Conservation (phyloP, 768 basidiomycete genomes). For the Dioszegia aurantiaca region DNA sequence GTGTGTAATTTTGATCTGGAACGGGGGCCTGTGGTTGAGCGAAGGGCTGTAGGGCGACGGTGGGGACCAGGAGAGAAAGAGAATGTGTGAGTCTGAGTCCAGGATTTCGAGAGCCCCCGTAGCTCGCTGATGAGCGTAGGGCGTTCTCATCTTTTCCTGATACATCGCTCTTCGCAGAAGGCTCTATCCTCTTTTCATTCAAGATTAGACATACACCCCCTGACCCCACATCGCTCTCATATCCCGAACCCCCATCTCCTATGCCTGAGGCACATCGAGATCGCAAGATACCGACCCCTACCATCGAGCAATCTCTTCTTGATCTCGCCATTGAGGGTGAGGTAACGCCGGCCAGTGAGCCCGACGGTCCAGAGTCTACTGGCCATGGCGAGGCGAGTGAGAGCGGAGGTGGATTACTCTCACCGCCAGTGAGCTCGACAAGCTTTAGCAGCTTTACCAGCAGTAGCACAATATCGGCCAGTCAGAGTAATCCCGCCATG, state of each 20-base stretch:
- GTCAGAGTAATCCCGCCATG: conserved; percentile 3
- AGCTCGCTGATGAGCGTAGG: conserved; percentile 49
- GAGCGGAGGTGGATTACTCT: conserved; percentile 1
- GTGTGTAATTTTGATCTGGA: conserved; percentile 77
- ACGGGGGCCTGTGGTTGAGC: conserved; percentile 72
- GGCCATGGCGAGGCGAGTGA: not conserved
- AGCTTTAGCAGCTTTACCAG: conserved; percentile 3
- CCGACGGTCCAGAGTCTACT: not conserved
- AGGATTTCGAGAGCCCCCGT: no score
- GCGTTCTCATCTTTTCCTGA: conserved; percentile 93
- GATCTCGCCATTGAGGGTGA: not conserved
- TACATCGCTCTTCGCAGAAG: conserved; percentile 78
- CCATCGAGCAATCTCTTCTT: conserved; percentile 12
- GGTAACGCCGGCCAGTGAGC: not conserved
- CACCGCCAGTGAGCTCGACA: conserved; percentile 3
- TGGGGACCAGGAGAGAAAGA: conserved; percentile 68
- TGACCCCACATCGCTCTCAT: conserved; percentile 30
- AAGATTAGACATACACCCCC: conserved; percentile 62
- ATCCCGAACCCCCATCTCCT: conserved; percentile 45
- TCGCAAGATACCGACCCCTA: conserved; percentile 7
- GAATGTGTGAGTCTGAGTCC: conserved; percentile 84
- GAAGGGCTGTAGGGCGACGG: conserved; percentile 66
- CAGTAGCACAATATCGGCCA: conserved; percentile 1
- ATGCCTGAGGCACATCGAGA: conserved; percentile 29
- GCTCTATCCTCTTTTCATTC: conserved; percentile 79